Evolutionary conservation across 140 eudicot genomes (phyloP).

Genomic region (Oenanthe javanica): DNA sequence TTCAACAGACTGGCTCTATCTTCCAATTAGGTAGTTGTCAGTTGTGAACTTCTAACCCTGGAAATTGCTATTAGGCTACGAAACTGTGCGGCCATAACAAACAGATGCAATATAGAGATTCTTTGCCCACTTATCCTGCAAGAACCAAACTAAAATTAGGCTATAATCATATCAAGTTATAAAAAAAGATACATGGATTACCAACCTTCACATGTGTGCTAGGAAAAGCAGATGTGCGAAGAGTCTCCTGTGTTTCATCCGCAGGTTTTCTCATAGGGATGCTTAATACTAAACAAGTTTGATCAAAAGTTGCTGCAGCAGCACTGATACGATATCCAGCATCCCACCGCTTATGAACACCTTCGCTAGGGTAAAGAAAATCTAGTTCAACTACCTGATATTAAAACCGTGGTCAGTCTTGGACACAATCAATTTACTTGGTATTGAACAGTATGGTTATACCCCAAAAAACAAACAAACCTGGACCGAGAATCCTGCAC

Average conservation of each 20-base stretch:
- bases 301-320: conserved; percentile 59
- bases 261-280: conserved; percentile 40
- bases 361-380: conserved; percentile 67
- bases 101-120: conserved; percentile 48
- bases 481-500: conserved; percentile 68
- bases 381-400: conserved; percentile 63
- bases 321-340: conserved; percentile 53
- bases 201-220: conserved; percentile 66
- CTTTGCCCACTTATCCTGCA: conserved; percentile 53
- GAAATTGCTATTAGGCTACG: conserved; percentile 13
- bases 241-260: conserved; percentile 69
- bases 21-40: not conserved
- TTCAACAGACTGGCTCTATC: not conserved
- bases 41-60: not conserved
- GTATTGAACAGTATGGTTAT: not conserved
- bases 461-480: conserved; percentile 15
- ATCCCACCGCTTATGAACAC: conserved; percentile 66
- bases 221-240: conserved; percentile 68
- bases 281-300: conserved; percentile 52
- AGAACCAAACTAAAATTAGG: not conserved
- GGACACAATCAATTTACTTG: not conserved
- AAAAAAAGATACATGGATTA: not conserved
- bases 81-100: conserved; percentile 54
- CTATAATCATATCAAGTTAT: not conserved
- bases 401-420: not conserved